phyloP scores from a whole-genome alignment of 306 rosid species.

The Prunus mira region DNA sequence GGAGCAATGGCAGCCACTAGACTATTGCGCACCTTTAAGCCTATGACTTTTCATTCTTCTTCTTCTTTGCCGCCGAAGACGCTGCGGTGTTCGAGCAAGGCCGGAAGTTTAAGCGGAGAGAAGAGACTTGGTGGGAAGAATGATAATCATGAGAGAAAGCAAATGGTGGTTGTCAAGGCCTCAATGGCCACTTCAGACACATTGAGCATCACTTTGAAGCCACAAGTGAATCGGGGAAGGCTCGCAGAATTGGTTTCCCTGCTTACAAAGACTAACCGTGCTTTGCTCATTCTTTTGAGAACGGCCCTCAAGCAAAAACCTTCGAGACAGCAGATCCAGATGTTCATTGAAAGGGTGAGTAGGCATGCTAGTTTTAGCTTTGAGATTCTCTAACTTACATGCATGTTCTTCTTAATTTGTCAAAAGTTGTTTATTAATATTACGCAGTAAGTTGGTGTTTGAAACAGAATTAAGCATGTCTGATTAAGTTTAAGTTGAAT shows the following conservation, averaged over 20 bases:
- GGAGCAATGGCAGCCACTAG: constrained; percentile 37
- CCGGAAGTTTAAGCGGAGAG: neutral
- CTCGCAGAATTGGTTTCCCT: constrained; percentile 23
- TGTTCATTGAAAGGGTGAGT: constrained; percentile 45
- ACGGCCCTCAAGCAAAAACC: constrained; percentile 5
- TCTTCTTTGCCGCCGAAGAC: constrained; percentile 3
- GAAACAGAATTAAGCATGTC: too few species aligned
- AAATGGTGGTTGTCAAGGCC: constrained; percentile 15
- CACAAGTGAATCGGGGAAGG: constrained; percentile 1
- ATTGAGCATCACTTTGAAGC: neutral
- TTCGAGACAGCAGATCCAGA: constrained; percentile 29
- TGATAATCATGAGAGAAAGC: constrained; percentile 6
- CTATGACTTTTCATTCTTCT: constrained; percentile 18
- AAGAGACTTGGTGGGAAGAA: neutral
- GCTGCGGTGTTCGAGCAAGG: constrained; percentile 12
- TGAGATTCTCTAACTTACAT: neutral
- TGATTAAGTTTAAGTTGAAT: too few species aligned
- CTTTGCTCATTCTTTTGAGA: constrained; percentile 17
- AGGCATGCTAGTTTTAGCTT: neutral
- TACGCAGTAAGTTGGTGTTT: neutral
- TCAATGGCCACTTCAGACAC: neutral
- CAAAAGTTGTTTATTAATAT: neutral
- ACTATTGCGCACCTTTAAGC: constrained; percentile 20
- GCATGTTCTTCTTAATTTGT: neutral
- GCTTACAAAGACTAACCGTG: neutral